Evolutionary conservation across 345 rosid species (phyloP), one percentile per base, ranked within the genome.

Genomic region (Lepidium aucheri): DNA sequence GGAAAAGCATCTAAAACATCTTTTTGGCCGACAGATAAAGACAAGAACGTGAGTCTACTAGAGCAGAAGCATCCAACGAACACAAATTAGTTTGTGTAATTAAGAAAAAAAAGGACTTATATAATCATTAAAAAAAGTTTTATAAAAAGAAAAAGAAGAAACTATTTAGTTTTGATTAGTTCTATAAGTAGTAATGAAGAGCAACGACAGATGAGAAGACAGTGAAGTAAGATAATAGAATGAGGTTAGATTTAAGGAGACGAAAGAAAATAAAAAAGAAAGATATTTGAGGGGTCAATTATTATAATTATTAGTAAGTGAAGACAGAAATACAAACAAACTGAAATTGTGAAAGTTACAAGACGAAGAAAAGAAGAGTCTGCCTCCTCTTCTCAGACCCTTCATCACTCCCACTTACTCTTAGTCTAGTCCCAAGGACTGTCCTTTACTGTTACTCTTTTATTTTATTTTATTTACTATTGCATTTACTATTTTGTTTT

Each of bases 341-440:
- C 76, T 73, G 72, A 6, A 47, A 73, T 65, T 65, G 17, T 71
- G 75, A 71, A 73, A 73, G 76, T 65, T 73, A 73, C 76, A 47
- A 73, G 56, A 73, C 72, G 67, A 73, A 65, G 63, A 50, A 63
- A 65, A 72, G 61, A 73, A 57, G 76, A 17, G 60, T 57, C 71
- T 73, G 72, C 67, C 59, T 65, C 76, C 76, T 72, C 65, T 57
- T 64, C 70, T 49, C 64, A 63, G 68, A 61, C 59, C 53, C 57
- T 20, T 20, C 22, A 63, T 65, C 66, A 72, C 76, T 73, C 61
- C 66, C 72, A 72, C 22, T 20, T 65, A 65, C 71, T 42, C 71
- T 50, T 65, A 65, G 76, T 42, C 71, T 50, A 73, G 67, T 73
- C 72, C 76, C 76, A 73, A 73, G 64, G 76, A 65, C 76, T 73